Percentiles rank a stretch among this genome's conserved stretches.
Evolutionary conservation across 1,284 basidiomycete genomes (phyloP).

Genomic region (Pholiota adiposa): DNA sequence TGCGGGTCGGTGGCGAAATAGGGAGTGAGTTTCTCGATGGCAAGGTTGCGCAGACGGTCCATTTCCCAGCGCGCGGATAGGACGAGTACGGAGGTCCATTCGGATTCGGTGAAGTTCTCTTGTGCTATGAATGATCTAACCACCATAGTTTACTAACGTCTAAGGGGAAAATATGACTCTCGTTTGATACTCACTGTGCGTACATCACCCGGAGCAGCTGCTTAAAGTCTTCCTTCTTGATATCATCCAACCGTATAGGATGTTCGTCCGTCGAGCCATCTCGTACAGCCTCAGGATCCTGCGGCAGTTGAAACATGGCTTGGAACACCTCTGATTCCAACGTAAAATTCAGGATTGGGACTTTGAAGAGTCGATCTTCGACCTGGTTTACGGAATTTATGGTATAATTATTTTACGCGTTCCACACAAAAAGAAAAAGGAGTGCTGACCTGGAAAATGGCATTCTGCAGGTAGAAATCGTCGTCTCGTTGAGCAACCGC

Average conservation of each 20-base stretch:
- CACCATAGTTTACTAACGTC: no score
- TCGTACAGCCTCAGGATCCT: not conserved
- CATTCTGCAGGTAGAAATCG: conserved; percentile 7
- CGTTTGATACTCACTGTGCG: conserved; percentile 3
- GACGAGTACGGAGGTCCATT: conserved; percentile 30
- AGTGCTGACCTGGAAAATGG: conserved; percentile 15
- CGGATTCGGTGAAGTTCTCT: conserved; percentile 9
- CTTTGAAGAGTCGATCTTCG: conserved; percentile 29
- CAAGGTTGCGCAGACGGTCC: conserved; percentile 20
- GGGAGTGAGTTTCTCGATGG: conserved; percentile 22
- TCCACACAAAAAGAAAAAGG: no score
- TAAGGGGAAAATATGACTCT: no score
- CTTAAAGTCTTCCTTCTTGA: conserved; percentile 17
- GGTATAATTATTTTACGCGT: conserved; percentile 13
- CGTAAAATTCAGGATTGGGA: conserved; percentile 26
- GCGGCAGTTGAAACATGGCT: conserved; percentile 25
- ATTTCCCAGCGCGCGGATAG: conserved; percentile 29
- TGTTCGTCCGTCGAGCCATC: conserved; percentile 8
- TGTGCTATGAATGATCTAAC: conserved; percentile 4
- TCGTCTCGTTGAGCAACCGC: conserved; percentile 7
- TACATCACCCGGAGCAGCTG: conserved; percentile 14
- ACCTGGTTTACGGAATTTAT: conserved; percentile 27
- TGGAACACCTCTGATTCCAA: conserved; percentile 29
- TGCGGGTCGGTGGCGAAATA: conserved; percentile 17
- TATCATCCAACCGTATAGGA: conserved; percentile 10